Evolutionary conservation across 2,329 filamentous ascomycete genomes (phyloP).

Genomic region (Diplodia corticola): DNA sequence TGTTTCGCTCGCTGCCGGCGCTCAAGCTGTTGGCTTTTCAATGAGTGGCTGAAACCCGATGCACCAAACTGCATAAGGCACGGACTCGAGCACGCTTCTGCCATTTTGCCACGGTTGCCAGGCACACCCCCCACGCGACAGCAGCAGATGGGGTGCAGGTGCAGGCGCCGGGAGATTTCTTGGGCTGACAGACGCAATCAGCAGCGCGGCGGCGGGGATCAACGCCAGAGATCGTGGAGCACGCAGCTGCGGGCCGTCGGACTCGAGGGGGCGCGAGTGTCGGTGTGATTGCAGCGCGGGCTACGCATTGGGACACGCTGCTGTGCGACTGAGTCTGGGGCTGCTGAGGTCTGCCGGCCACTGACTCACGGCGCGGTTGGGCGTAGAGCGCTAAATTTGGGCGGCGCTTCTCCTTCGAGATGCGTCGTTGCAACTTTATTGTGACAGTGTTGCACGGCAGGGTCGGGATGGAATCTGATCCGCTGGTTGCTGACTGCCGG

Average conservation of each 20-base stretch:
- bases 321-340: background rate
- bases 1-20: background rate
- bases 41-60: slow-evolving; percentile 1
- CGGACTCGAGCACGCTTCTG: background rate
- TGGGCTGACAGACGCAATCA: background rate
- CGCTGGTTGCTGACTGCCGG: background rate
- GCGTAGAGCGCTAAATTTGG: background rate
- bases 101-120: slow-evolving; percentile 7
- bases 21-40: background rate
- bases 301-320: background rate
- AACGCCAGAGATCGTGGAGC: background rate
- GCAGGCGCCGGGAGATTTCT: background rate
- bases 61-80: slow-evolving; percentile 10
- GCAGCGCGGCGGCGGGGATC: background rate
- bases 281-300: slow-evolving; percentile 1
- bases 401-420: slow-evolving; percentile 3
- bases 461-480: background rate
- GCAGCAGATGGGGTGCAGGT: background rate
- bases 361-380: background rate
- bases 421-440: slow-evolving; percentile 16
- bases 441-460: slow-evolving; percentile 11
- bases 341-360: background rate
- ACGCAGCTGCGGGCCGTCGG: slow-evolving; percentile 1
- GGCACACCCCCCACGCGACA: background rate
- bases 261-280: background rate